A percentile compares a stretch with the other conserved stretches of the same genome.
Evolutionary conservation across 768 basidiomycete species (phyloP).

Genomic region (Lentinula sp.): DNA sequence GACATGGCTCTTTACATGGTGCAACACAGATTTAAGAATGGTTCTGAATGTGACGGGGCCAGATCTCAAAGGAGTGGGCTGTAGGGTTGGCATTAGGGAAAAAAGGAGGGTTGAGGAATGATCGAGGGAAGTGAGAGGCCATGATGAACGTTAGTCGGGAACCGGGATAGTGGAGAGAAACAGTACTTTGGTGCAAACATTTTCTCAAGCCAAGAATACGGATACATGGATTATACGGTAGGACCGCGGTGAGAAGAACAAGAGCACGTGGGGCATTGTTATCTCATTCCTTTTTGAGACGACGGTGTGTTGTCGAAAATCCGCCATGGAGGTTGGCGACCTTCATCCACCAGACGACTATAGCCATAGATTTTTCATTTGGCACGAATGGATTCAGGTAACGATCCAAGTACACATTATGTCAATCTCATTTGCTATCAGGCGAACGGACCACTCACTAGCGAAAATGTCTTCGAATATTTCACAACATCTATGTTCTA

Average conservation of each 20-base stretch:
- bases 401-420: neutral
- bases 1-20: slow-evolving; percentile 36
- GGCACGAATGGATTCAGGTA: slow-evolving; percentile 88
- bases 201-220: slow-evolving; percentile 5
- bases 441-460: slow-evolving; percentile 73
- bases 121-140: slow-evolving; percentile 10
- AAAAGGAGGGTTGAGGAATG: slow-evolving; percentile 6
- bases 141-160: slow-evolving; percentile 24
- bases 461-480: slow-evolving; percentile 83
- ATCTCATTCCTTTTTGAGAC: slow-evolving; percentile 1
- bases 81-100: slow-evolving; percentile 9
- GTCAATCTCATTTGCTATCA: slow-evolving; percentile 17
- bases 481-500: slow-evolving; percentile 91
- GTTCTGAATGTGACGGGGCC: slow-evolving; percentile 2
- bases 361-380: slow-evolving; percentile 79
- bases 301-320: neutral
- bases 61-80: neutral
- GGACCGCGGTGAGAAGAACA: neutral
- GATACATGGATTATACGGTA: neutral
- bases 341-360: slow-evolving; percentile 80
- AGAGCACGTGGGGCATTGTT: slow-evolving; percentile 1
- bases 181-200: slow-evolving; percentile 11
- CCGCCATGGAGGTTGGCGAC: slow-evolving; percentile 47
- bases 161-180: slow-evolving; percentile 25
- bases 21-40: slow-evolving; percentile 10